Evolutionary conservation across 225 moss, liverwort and hornwort genomes (phyloP), one percentile per base, ranked within the genome.

Genomic region (Bryum argenteum): DNA sequence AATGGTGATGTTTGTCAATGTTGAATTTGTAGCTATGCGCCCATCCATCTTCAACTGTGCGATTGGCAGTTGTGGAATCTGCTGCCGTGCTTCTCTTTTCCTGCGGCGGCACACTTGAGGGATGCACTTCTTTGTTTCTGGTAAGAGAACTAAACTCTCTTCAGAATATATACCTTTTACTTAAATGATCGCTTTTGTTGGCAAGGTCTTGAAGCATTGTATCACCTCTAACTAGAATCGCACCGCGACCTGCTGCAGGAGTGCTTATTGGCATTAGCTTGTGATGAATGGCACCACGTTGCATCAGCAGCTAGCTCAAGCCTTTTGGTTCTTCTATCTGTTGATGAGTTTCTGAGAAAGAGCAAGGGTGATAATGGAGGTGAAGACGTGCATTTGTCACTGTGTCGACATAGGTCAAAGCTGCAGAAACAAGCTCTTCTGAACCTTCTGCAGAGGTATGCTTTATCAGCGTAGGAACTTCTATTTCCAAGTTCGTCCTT

Each of bases 281-380:
- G 94, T 87, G 97, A 98, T 84, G 97, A 94, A 41, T 89, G 90
- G 92, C 79, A 89, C 57, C 77, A 85, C 61, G 92, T 98, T 50
- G 83, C 97, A 60, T 87, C 86, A 57, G 88, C 92, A 74, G 91
- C 97, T 42, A 92, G 89, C 66, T 70, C 76, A 40, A 88, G 82
- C 71, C 82, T 94, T 38, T 61, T 70, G 43, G 56, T 80, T 73
- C 81, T 98, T 18, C 38, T 87, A 26, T 78, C 80, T 54, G 65
- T 78, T 17, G 72, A 63, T 26, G 79, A 84, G 54, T 57, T 72
- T 75, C 74, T 57, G 44, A 56, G 74, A 54, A 63, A 76, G 54
- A 66, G 40, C 40, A 69, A 58, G 18, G 42, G 17, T 51, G 56
- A 37, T 75, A 40, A 54, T 75, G 71, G 47, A 50, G 68, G 41